These are phyloP conservation scores for Sistotremastrum suecicum DNA, from an alignment of 768 basidiomycete genomes.

Conservation along the genomic window DNA sequence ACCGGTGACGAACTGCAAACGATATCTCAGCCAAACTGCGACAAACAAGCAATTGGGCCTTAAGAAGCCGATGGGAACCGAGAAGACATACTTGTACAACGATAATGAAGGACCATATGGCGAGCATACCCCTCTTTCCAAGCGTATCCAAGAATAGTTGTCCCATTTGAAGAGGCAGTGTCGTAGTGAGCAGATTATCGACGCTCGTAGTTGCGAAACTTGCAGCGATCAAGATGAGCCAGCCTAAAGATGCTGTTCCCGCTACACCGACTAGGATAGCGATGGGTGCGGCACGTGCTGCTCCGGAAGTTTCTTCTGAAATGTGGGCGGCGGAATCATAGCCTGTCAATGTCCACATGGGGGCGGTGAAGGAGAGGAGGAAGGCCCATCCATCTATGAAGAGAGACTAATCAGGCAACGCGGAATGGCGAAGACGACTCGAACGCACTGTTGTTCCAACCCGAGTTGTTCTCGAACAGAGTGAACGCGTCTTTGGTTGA, in stretches of 20 bases:
- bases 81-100: slow-evolving; percentile 33
- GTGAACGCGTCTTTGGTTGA: slow-evolving; percentile 58
- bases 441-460: slow-evolving; percentile 42
- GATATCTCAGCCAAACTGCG: not conserved
- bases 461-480: slow-evolving; percentile 55
- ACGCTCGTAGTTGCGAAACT: slow-evolving; percentile 52
- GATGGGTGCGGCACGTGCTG: slow-evolving; percentile 48
- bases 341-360: slow-evolving; percentile 72
- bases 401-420: not conserved
- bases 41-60: not conserved
- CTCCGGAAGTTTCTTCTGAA: slow-evolving; percentile 56
- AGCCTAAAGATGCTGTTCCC: slow-evolving; percentile 45
- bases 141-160: slow-evolving; percentile 52
- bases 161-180: slow-evolving; percentile 54
- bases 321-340: slow-evolving; percentile 71
- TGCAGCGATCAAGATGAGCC: slow-evolving; percentile 49
- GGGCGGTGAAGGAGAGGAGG: slow-evolving; percentile 54
- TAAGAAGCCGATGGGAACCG: not conserved
- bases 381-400: slow-evolving; percentile 59
- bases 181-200: slow-evolving; percentile 28
- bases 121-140: slow-evolving; percentile 58
- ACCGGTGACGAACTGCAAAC: slow-evolving; percentile 47
- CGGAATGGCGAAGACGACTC: slow-evolving; percentile 9
- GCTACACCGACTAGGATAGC: slow-evolving; percentile 55
- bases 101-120: slow-evolving; percentile 58